Conservation (phyloP, 2,329 filamentous ascomycete genomes). For the Hypoxylon sp. region DNA sequence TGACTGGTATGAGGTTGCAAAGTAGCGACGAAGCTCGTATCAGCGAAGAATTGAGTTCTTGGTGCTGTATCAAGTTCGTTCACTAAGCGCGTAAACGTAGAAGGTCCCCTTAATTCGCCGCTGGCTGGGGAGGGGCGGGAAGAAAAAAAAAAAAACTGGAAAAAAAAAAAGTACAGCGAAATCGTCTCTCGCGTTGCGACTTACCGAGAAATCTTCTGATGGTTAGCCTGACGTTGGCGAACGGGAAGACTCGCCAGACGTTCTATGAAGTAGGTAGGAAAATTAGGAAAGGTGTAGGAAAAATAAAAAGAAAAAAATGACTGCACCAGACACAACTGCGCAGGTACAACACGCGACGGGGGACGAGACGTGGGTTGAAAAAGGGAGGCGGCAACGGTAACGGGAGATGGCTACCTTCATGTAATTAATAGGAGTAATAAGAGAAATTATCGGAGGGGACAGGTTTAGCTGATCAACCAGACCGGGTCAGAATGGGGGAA, state of each 20-base stretch:
- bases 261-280: slow-evolving; percentile 33
- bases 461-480: slow-evolving; percentile 36
- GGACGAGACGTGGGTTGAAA: slow-evolving; percentile 37
- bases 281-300: slow-evolving; percentile 33
- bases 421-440: slow-evolving; percentile 42
- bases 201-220: slow-evolving; percentile 34
- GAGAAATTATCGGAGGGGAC: slow-evolving; percentile 47
- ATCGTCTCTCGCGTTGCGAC: slow-evolving; percentile 29
- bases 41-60: slow-evolving; percentile 11
- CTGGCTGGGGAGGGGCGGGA: slow-evolving; percentile 28
- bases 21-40: neutral
- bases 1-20: too few species aligned
- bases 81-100: slow-evolving; percentile 24
- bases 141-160: slow-evolving; percentile 10
- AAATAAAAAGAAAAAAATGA: slow-evolving; percentile 43
- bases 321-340: slow-evolving; percentile 41
- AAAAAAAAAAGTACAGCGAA: slow-evolving; percentile 13
- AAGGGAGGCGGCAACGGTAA: slow-evolving; percentile 43
- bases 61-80: slow-evolving; percentile 16
- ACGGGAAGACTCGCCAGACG: slow-evolving; percentile 27
- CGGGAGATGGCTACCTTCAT: slow-evolving; percentile 41
- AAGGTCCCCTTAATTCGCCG: slow-evolving; percentile 2
- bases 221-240: slow-evolving; percentile 18
- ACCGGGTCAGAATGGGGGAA: slow-evolving; percentile 37
- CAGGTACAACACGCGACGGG: slow-evolving; percentile 36